Percentiles rank a stretch among this genome's conserved stretches.
Conservation (phyloP, 2,329 filamentous ascomycete species). For the Aureobasidium namibiae region DNA sequence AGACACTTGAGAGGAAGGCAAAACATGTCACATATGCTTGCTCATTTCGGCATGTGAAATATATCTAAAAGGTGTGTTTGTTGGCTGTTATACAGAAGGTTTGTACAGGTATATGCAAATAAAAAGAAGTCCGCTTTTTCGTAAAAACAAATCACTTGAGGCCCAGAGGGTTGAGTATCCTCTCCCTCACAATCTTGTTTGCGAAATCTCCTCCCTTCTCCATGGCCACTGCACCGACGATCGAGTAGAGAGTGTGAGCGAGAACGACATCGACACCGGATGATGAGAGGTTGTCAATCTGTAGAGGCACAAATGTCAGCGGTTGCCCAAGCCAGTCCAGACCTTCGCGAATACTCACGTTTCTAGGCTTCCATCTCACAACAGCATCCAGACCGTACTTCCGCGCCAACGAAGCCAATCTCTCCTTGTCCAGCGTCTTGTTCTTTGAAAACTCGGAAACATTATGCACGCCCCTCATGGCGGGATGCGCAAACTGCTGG, state of each 20-base stretch:
- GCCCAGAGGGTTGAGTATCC: conserved; percentile 52
- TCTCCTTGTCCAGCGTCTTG: conserved; percentile 54
- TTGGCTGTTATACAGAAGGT: conserved; percentile 9
- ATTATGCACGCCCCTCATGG: conserved; percentile 65
- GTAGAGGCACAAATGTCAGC: conserved; percentile 8
- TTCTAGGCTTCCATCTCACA: conserved; percentile 78
- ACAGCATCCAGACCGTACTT: conserved; percentile 66
- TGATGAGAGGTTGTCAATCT: conserved; percentile 58
- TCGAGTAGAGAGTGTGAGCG: conserved; percentile 69
- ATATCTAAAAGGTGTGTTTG: neutral
- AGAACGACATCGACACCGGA: conserved; percentile 72
- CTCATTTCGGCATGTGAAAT: too few relatives aligned
- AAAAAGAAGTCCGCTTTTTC: neutral
- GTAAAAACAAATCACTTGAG: conserved; percentile 16
- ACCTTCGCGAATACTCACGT: conserved; percentile 46
- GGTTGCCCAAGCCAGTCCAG: neutral
- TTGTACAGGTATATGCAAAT: conserved; percentile 11
- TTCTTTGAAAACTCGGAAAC: conserved; percentile 54
- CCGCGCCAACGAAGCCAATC: conserved; percentile 59
- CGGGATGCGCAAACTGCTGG: conserved; percentile 53
- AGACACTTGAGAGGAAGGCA: neutral
- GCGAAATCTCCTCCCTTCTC: conserved; percentile 77
- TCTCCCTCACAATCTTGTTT: conserved; percentile 64
- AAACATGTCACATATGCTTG: neutral
- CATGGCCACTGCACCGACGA: conserved; percentile 82